Percentiles rank a stretch among this genome's conserved stretches.
Conservation (phyloP, 2,329 filamentous ascomycete genomes). For the Trichoderma afroharzianum region DNA sequence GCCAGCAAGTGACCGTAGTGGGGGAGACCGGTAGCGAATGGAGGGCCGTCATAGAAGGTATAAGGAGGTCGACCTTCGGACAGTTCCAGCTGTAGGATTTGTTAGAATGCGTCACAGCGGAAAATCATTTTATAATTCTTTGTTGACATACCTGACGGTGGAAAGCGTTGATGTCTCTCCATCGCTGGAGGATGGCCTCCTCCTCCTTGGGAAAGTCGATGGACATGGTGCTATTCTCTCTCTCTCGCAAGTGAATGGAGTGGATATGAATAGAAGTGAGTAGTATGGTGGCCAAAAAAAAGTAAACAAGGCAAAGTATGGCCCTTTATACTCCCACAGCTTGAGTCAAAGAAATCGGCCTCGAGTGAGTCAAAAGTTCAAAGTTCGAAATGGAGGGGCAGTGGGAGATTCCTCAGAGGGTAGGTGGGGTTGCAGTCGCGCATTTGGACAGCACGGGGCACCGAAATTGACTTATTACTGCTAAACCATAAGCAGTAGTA, state of each 20-base stretch:
- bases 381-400: slow-evolving; percentile 2
- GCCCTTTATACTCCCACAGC: not conserved
- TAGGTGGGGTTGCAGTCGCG: slow-evolving; percentile 5
- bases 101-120: not conserved
- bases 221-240: slow-evolving; percentile 54
- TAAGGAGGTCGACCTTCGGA: slow-evolving; percentile 79
- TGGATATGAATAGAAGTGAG: not conserved
- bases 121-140: slow-evolving; percentile 6
- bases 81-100: slow-evolving; percentile 58
- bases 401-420: not conserved
- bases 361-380: slow-evolving; percentile 12
- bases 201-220: slow-evolving; percentile 94
- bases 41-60: slow-evolving; percentile 90
- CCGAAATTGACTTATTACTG: not conserved
- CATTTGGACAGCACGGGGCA: not conserved
- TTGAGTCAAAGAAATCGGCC: not conserved
- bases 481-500: not conserved
- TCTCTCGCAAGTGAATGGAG: not conserved
- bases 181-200: slow-evolving; percentile 76
- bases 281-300: not conserved
- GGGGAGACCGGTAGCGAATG: slow-evolving; percentile 68
- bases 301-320: not conserved
- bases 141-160: slow-evolving; percentile 63
- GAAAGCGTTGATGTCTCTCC: slow-evolving; percentile 92
- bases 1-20: slow-evolving; percentile 74